Evolutionary conservation across 257 asterid species (phyloP).

Genomic region (Pogostemon cablin): DNA sequence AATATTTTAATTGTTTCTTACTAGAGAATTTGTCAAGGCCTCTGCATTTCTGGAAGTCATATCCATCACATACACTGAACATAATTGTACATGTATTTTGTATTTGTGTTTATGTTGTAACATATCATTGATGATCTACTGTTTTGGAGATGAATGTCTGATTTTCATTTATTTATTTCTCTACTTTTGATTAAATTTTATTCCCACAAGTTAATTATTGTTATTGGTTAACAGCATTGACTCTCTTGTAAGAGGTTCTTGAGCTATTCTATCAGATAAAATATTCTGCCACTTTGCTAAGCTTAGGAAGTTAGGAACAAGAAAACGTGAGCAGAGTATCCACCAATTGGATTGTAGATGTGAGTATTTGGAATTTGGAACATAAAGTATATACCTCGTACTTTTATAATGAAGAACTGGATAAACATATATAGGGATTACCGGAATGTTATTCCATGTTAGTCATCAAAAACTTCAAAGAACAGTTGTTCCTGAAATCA

Average conservation of each 20-base stretch:
- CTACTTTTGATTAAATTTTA: neutral
- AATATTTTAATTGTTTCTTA: too few relatives aligned
- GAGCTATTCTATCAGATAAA: neutral
- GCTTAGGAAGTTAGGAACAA: slow-evolving; percentile 25
- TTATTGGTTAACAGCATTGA: neutral
- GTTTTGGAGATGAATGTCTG: neutral
- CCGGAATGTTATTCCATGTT: neutral
- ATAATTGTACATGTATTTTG: neutral
- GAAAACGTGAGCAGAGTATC: slow-evolving; percentile 12
- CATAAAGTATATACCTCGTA: neutral
- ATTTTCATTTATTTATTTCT: too few relatives aligned
- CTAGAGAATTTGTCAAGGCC: too few relatives aligned
- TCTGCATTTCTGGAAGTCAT: slow-evolving; percentile 1
- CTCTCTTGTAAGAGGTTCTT: neutral
- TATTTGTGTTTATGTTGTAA: neutral
- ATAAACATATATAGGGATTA: neutral
- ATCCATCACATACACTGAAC: neutral
- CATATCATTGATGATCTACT: neutral
- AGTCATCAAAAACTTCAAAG: neutral
- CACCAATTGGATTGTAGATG: neutral
- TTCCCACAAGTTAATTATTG: neutral
- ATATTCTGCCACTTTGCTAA: slow-evolving; percentile 2
- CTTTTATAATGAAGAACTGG: neutral
- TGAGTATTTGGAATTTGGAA: neutral
- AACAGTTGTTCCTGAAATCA: neutral